Percentiles rank a stretch among this genome's conserved stretches.
phyloP scores from a whole-genome alignment of 768 basidiomycete genomes.

The Neoboletus magnificus region DNA sequence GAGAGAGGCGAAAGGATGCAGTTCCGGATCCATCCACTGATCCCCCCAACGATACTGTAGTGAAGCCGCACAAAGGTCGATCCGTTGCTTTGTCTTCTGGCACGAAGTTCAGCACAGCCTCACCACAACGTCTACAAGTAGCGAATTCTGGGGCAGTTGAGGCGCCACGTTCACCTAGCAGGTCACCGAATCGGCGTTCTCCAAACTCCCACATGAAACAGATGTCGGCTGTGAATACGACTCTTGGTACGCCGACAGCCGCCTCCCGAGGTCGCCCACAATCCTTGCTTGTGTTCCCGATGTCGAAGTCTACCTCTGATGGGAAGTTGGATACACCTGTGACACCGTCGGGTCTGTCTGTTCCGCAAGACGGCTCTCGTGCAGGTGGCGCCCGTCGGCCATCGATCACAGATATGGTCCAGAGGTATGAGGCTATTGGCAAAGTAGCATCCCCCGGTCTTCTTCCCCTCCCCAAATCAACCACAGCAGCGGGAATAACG shows the following conservation, averaged over 20 bases:
- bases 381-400: slow-evolving; percentile 49
- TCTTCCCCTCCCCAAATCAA: slow-evolving; percentile 34
- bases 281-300: slow-evolving; percentile 74
- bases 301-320: slow-evolving; percentile 37
- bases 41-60: slow-evolving; percentile 8
- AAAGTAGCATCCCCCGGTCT: slow-evolving; percentile 30
- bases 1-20: slow-evolving; percentile 40
- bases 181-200: slow-evolving; percentile 28
- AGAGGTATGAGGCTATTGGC: slow-evolving; percentile 68
- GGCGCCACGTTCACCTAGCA: slow-evolving; percentile 26
- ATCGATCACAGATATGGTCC: slow-evolving; percentile 86
- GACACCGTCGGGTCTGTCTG: slow-evolving; percentile 39
- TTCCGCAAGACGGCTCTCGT: slow-evolving; percentile 47
- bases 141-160: slow-evolving; percentile 13
- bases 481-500: slow-evolving; percentile 9
- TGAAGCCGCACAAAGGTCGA: slow-evolving; percentile 20
- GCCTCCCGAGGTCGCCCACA: slow-evolving; percentile 63
- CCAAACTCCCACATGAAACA: slow-evolving; percentile 31
- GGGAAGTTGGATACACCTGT: slow-evolving; percentile 35
- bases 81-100: slow-evolving; percentile 17
- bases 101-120: slow-evolving; percentile 19
- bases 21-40: slow-evolving; percentile 17
- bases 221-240: slow-evolving; percentile 24
- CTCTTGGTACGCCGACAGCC: slow-evolving; percentile 27
- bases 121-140: slow-evolving; percentile 26